These are phyloP conservation scores for Neonectria punicea DNA, from an alignment of 2,329 filamentous ascomycete species.

Conservation along the genomic window DNA sequence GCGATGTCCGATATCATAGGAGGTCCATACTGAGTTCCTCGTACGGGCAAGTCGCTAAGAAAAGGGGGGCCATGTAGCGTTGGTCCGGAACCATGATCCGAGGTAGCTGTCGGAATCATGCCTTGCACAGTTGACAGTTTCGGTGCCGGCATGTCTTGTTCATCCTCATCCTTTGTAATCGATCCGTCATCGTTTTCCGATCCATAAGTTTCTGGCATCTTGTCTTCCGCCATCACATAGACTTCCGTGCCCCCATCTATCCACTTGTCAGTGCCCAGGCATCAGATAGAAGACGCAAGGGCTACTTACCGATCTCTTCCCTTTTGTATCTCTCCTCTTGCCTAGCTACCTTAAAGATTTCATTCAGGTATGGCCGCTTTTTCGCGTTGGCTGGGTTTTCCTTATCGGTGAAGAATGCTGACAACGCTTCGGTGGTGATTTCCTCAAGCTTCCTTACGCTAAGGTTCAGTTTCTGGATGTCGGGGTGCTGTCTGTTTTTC, in stretches of 20 bases:
- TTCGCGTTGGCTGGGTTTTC: constrained; percentile 65
- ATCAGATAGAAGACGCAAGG: not conserved
- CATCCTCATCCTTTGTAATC: constrained; percentile 57
- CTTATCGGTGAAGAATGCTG: constrained; percentile 61
- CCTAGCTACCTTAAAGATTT: constrained; percentile 70
- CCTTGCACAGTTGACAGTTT: constrained; percentile 48
- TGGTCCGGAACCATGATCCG: constrained; percentile 50
- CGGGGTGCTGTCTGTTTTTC: constrained; percentile 58
- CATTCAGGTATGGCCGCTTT: constrained; percentile 66
- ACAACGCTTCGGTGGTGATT: constrained; percentile 67
- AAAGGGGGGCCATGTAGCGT: constrained; percentile 49
- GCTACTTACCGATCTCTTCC: constrained; percentile 64
- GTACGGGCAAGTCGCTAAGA: constrained; percentile 57
- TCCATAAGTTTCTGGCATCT: constrained; percentile 57
- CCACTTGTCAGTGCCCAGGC: constrained; percentile 2
- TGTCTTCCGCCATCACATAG: constrained; percentile 64
- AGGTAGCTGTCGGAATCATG: constrained; percentile 49
- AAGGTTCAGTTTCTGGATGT: constrained; percentile 64
- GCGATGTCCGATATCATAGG: constrained; percentile 57
- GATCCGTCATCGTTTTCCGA: constrained; percentile 60
- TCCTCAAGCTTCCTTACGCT: constrained; percentile 67
- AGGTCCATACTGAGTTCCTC: constrained; percentile 53
- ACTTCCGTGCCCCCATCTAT: constrained; percentile 60
- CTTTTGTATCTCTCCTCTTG: constrained; percentile 66
- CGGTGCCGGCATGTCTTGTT: constrained; percentile 51